Evolutionary conservation across 2,329 filamentous ascomycete species (phyloP), one percentile per base, ranked within the genome.

Genomic region (Talaromyces sp.): DNA sequence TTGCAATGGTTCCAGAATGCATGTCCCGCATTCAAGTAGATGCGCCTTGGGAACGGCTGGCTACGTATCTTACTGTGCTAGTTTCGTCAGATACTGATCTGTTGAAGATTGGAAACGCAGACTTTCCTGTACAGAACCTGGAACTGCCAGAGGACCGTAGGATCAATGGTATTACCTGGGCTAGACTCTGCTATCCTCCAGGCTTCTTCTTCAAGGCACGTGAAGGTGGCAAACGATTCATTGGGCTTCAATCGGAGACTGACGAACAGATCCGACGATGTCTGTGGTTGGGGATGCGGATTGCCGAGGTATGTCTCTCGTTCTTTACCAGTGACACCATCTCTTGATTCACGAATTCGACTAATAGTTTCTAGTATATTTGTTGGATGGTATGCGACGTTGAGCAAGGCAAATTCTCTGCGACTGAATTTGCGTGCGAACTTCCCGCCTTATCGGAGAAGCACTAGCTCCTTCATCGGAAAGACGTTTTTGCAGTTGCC

Each of bases 91-190:
- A 78, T 13, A 71, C 73, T 1, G 72, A 72, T 65, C 74, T 73
- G 68, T 68, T 66, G 47, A 74, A 69, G 68, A 79, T 79, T 67
- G 78, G 79, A 66, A 66, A 70, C 66, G 45, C 16, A 33, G 65
- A 72, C 0, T 85, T 86, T 66, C 81, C 83, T 22, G 65, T 69
- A 41, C 69, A 74, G 39, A 75, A 79, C 16, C 74, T 78, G 11
- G 85, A 86, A 59, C 70, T 89, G 1, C 82, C 84, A 0, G 87
- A 89, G 67, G 87, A 89, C 67, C 87, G 84, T 67, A 70, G 81
- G 1, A 82, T 88, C 8, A 80, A 85, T 27, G 87, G 86, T 1
- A 78, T 84, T 64, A 71, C 84, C 31, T 87, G 84, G 82, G 82
- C 80, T 60, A 77, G 83, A 66, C 56, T 69, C 0, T 82, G 80